Evolutionary conservation across 371 early-diverging fungal genomes (phyloP).

Genomic region (Dentiscutata heterogama): DNA sequence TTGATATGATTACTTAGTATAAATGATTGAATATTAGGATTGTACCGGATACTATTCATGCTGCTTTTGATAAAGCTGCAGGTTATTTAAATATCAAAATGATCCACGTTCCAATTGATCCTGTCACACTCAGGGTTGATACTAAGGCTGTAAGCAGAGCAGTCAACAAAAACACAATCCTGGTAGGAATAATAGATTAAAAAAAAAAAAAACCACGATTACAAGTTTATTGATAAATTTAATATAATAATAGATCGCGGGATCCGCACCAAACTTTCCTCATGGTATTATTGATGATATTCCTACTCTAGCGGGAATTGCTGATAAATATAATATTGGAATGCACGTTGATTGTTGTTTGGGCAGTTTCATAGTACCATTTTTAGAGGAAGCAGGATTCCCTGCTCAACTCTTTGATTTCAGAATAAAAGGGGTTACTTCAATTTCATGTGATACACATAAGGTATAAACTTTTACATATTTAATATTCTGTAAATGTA

Average conservation of each 20-base stretch:
- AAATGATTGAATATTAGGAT: conserved; percentile 61
- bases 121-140: conserved; percentile 81
- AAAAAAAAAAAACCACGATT: neutral
- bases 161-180: conserved; percentile 91
- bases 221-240: neutral
- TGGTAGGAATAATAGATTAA: conserved; percentile 58
- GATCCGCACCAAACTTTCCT: conserved; percentile 94
- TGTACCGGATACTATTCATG: conserved; percentile 91
- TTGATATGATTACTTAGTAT: neutral
- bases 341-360: conserved; percentile 97
- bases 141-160: conserved; percentile 76
- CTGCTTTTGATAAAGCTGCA: conserved; percentile 96
- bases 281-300: conserved; percentile 96
- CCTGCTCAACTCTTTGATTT: conserved; percentile 88
- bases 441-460: conserved; percentile 97
- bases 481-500: neutral
- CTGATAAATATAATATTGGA: conserved; percentile 83
- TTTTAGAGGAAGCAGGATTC: conserved; percentile 92
- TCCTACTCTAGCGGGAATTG: conserved; percentile 81
- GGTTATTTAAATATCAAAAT: conserved; percentile 91
- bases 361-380: conserved; percentile 96
- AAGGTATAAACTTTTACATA: conserved; percentile 63
- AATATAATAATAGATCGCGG: conserved; percentile 69
- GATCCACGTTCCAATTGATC: conserved; percentile 85
- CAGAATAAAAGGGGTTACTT: conserved; percentile 93